Evolutionary conservation across 176 grass and related monocot genomes (phyloP).

Genomic region (Aegilops longissima): DNA sequence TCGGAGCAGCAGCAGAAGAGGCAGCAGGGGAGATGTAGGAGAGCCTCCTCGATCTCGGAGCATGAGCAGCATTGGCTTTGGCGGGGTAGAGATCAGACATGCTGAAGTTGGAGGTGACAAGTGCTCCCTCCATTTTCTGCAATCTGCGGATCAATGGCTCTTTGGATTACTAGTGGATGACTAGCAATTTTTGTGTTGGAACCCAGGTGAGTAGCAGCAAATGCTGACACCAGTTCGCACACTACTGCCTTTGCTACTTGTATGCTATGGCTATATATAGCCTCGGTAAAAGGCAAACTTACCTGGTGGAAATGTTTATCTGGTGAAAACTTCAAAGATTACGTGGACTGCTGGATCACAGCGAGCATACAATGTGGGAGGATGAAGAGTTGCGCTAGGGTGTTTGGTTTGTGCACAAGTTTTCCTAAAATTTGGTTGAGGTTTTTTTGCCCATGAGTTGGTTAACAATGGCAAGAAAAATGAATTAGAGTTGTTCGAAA

Average conservation of each 20-base stretch:
- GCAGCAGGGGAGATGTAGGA: slow-evolving; percentile 40
- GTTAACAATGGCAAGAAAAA: too few species aligned
- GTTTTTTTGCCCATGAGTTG: too few species aligned
- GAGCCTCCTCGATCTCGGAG: slow-evolving; percentile 18
- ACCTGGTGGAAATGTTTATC: background rate
- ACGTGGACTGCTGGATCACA: background rate
- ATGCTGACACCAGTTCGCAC: background rate
- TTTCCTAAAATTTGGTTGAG: too few species aligned
- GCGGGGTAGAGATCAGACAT: slow-evolving; percentile 9
- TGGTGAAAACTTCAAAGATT: background rate
- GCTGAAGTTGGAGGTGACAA: slow-evolving; percentile 39
- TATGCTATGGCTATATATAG: slow-evolving; percentile 32
- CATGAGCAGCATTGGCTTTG: slow-evolving; percentile 6
- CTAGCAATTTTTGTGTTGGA: background rate
- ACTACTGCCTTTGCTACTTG: background rate
- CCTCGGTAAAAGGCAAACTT: background rate
- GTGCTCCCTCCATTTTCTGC: slow-evolving; percentile 41
- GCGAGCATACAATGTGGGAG: background rate
- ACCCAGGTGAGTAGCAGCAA: slow-evolving; percentile 5
- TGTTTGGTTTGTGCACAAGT: too few species aligned
- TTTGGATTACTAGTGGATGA: background rate
- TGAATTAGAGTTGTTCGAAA: too few species aligned
- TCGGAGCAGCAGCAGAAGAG: slow-evolving; percentile 35
- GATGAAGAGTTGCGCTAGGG: background rate
- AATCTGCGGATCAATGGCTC: background rate